Evolutionary conservation across 2,329 filamentous ascomycete species (phyloP).

Genomic region (Paracoccidioides lutzii): DNA sequence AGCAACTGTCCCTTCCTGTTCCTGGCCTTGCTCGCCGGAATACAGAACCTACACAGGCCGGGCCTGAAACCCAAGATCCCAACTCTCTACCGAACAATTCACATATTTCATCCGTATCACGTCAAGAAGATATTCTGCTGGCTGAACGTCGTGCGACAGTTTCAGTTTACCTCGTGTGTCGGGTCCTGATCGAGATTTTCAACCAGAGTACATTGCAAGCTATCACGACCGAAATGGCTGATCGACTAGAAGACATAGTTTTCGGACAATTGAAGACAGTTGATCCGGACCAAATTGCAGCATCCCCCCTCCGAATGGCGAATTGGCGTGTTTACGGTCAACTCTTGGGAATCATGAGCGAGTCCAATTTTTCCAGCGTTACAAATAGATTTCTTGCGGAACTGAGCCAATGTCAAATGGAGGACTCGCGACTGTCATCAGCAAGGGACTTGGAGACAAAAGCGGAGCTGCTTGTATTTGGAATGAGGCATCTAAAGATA

Average conservation of each 20-base stretch:
- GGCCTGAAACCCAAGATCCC: constrained; percentile 22
- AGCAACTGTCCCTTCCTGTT: constrained; percentile 28
- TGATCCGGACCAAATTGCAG: constrained; percentile 60
- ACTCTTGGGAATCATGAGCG: constrained; percentile 90
- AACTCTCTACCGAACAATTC: constrained; percentile 16
- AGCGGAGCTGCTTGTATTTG: constrained; percentile 74
- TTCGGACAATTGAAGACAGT: constrained; percentile 88
- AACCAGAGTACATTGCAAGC: constrained; percentile 70
- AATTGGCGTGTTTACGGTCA: constrained; percentile 95
- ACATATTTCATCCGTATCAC: constrained; percentile 26
- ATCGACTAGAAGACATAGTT: constrained; percentile 87
- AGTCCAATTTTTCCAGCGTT: constrained; percentile 76
- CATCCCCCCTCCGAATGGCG: constrained; percentile 69
- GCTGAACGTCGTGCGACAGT: constrained; percentile 84
- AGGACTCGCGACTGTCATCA: constrained; percentile 41
- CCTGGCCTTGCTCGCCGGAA: constrained; percentile 52
- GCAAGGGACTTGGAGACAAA: constrained; percentile 59
- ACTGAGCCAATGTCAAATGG: constrained; percentile 63
- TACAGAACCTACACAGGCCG: constrained; percentile 53
- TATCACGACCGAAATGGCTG: constrained; percentile 83
- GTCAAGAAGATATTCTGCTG: constrained; percentile 60
- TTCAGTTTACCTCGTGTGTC: constrained; percentile 89
- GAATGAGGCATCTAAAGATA: constrained; percentile 80
- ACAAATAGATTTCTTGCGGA: constrained; percentile 70
- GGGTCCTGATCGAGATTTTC: constrained; percentile 88